Conservation (phyloP, 768 basidiomycete genomes). For the Lepiota brunneoincarnata region DNA sequence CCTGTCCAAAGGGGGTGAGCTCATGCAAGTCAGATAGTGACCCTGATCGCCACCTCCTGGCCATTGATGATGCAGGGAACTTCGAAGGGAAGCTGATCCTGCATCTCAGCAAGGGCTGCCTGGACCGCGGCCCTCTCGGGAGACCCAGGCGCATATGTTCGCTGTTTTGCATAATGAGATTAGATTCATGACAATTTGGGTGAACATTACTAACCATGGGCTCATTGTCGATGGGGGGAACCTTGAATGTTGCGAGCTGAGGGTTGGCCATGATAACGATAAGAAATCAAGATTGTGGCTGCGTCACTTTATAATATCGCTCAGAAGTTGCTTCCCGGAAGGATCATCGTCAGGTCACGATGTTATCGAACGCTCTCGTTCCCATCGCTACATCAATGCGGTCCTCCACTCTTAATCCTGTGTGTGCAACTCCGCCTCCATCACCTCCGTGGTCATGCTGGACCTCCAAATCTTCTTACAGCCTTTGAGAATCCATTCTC, state of each 20-base stretch:
- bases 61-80: slow-evolving; percentile 94
- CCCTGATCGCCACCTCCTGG: slow-evolving; percentile 49
- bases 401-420: too few relatives aligned
- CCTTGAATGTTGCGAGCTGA: slow-evolving; percentile 82
- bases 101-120: slow-evolving; percentile 76
- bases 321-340: not conserved
- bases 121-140: slow-evolving; percentile 72
- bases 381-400: not conserved
- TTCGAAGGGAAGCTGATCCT: slow-evolving; percentile 81
- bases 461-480: too few relatives aligned
- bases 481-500: too few relatives aligned
- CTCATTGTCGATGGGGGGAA: slow-evolving; percentile 88
- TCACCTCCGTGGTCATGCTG: too few relatives aligned
- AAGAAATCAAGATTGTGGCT: not conserved
- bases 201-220: slow-evolving; percentile 66
- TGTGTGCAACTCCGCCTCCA: too few relatives aligned
- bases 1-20: slow-evolving; percentile 34
- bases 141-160: slow-evolving; percentile 75
- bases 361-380: not conserved
- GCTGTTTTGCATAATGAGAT: slow-evolving; percentile 36
- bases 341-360: slow-evolving; percentile 1
- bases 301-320: not conserved
- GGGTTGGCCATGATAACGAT: slow-evolving; percentile 57
- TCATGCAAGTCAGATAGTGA: not conserved
- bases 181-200: not conserved